Evolutionary conservation across 1,139 yeast genomes (phyloP).

Genomic region (Scheffersomyces segobiensis): DNA sequence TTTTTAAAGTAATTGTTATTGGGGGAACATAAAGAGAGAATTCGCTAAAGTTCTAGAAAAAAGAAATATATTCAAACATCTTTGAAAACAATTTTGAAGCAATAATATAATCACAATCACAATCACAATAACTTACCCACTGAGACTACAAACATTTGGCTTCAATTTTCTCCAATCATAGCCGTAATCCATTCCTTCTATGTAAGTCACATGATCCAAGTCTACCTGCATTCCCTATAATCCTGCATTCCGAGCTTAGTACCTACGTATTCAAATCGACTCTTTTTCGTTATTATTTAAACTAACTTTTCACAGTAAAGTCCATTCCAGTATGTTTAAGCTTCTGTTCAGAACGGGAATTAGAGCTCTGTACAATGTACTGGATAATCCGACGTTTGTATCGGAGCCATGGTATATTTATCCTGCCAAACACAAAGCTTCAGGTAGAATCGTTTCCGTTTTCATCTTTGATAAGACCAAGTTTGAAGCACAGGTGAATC

Average conservation of each 20-base stretch:
- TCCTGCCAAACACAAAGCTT: slow-evolving; percentile 67
- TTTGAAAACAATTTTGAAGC: too few species aligned
- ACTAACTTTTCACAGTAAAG: not conserved
- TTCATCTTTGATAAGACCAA: slow-evolving; percentile 85
- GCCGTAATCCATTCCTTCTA: not conserved
- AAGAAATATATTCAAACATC: too few species aligned
- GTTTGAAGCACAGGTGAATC: slow-evolving; percentile 57
- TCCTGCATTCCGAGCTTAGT: not conserved
- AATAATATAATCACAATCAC: too few species aligned
- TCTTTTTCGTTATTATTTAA: not conserved
- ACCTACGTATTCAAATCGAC: not conserved
- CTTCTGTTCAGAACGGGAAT: slow-evolving; percentile 62
- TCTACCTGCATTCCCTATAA: not conserved
- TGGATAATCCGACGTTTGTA: slow-evolving; percentile 70
- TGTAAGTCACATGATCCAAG: not conserved
- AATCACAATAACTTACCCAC: too few species aligned
- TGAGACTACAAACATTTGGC: too few species aligned
- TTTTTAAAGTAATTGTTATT: too few species aligned
- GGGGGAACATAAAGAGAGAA: too few species aligned
- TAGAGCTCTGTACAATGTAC: slow-evolving; percentile 69
- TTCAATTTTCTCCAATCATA: not conserved
- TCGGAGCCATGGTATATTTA: slow-evolving; percentile 86
- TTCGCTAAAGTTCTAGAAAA: not conserved
- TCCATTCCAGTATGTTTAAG: slow-evolving; percentile 27
- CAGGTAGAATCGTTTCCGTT: slow-evolving; percentile 67